These are phyloP conservation scores for Globisporangium okanoganense DNA, from an alignment of 352 stramenopile genomes.

Conservation along the genomic window DNA sequence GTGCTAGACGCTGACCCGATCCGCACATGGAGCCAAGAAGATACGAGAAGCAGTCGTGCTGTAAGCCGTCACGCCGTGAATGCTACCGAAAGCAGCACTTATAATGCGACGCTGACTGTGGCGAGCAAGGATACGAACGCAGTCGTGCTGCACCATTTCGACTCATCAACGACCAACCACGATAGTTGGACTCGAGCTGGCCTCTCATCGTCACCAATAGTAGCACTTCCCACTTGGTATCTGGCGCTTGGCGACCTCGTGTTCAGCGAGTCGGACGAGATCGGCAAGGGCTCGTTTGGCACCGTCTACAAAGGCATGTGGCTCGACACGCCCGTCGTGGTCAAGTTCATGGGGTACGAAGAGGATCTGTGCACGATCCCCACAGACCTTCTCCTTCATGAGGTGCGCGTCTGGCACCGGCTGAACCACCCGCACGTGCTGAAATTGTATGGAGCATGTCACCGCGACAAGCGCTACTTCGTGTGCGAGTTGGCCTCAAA, in stretches of 20 bases:
- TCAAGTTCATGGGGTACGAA: slow-evolving; percentile 1
- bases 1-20: not conserved
- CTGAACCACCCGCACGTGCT: slow-evolving; percentile 3
- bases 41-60: not conserved
- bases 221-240: not conserved
- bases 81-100: no score
- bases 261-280: not conserved
- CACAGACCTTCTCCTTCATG: not conserved
- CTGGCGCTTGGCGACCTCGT: not conserved
- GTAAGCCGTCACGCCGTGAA: no score
- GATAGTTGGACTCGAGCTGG: not conserved
- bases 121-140: not conserved
- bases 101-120: no score
- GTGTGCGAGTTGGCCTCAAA: not conserved
- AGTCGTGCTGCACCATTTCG: not conserved
- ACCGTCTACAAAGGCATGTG: not conserved
- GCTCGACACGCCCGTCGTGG: not conserved
- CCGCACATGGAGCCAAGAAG: not conserved
- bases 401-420: slow-evolving; percentile 1
- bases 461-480: not conserved
- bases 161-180: not conserved
- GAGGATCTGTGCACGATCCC: not conserved
- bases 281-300: not conserved
- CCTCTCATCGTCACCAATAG: not conserved
- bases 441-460: slow-evolving; percentile 3